Evolutionary conservation across 371 early-diverging fungal genomes (phyloP).

Genomic region (Conidiobolus incongruus): DNA sequence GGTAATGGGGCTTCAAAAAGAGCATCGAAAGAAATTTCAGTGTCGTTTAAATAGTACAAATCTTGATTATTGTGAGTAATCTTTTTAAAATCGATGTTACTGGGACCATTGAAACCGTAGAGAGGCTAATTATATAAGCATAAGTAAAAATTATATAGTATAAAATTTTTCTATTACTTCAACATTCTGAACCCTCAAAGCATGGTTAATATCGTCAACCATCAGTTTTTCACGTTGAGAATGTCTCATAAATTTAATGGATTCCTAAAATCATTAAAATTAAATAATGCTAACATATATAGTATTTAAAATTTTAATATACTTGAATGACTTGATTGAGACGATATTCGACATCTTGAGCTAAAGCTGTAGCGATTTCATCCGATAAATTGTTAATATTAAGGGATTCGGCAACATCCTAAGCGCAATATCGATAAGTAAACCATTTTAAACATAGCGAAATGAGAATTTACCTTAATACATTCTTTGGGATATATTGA

Average conservation of each 20-base stretch:
- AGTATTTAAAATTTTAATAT: constrained; percentile 14
- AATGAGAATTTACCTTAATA: too few relatives aligned
- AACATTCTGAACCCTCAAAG: constrained; percentile 85
- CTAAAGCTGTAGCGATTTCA: too few relatives aligned
- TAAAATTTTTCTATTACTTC: constrained; percentile 31
- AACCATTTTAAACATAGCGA: too few relatives aligned
- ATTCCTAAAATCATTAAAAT: constrained; percentile 34
- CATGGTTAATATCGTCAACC: constrained; percentile 89
- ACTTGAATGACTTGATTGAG: constrained; percentile 89
- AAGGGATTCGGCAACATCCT: too few relatives aligned
- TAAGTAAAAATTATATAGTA: background rate
- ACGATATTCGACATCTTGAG: constrained; percentile 94
- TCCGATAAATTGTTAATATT: too few relatives aligned
- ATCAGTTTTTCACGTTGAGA: constrained; percentile 70
- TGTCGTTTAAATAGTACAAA: constrained; percentile 90
- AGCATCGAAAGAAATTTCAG: constrained; percentile 89
- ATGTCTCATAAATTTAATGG: constrained; percentile 95
- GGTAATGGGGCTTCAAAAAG: constrained; percentile 82
- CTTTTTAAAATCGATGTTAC: constrained; percentile 50
- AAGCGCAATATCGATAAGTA: too few relatives aligned
- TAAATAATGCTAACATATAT: background rate
- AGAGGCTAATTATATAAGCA: too few relatives aligned
- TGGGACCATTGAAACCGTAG: constrained; percentile 79
- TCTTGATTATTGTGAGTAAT: constrained; percentile 33
- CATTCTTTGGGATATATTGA: too few relatives aligned